Base-by-base conservation (phyloP, 768 basidiomycete species). In the Hygrophoropsis aurantiaca region DNA sequence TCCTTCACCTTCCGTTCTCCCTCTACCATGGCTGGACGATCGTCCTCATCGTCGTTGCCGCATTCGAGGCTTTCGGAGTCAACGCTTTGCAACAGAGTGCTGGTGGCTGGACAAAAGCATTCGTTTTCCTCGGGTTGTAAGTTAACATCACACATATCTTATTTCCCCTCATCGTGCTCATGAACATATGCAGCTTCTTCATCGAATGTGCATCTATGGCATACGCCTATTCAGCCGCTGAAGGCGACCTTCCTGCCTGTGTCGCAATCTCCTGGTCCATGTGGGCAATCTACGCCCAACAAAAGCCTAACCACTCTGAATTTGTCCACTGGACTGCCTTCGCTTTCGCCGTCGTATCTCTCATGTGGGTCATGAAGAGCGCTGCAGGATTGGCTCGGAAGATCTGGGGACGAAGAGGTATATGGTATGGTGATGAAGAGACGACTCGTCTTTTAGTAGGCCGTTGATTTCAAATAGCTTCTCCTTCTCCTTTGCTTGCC, bases 1-100 rank as follows among this genome's bases (percentile, higher is more conserved):
- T 85, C 42, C 67, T 87, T n/a, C 84, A 86, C 58, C 75, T 85
- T 10, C 85, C 86, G 4, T 87, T 88, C 70, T 83, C 79, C 11
- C 68, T 87, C 39, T 87, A 78, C 63, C 83, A 85, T 55, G 83
- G 82, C 42, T 80, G 79, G 78, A 71, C 72, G 11, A 75, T 78
- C 52, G 64, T 74, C 33, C 72, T 78, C 54, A 64, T 82, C 54
- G 58, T 82, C 55, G 64, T 81, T 48, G 74, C 79, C 24, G 80
- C 64, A 2, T 83, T 84, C 52, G 78, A 80, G 49, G 79, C 81
- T 2, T 84, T 84, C 52, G 85, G 85, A 33, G 71, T 74, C 42
- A 70, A 84, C 56, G 79, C 80, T 3, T 62, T 71, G 50, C 72
- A 65, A 35, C 68, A 81, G 53, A 66, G 68, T 23, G 78, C 81